Conservation (phyloP, 2,329 filamentous ascomycete genomes). For the Ilyonectria destructans region DNA sequence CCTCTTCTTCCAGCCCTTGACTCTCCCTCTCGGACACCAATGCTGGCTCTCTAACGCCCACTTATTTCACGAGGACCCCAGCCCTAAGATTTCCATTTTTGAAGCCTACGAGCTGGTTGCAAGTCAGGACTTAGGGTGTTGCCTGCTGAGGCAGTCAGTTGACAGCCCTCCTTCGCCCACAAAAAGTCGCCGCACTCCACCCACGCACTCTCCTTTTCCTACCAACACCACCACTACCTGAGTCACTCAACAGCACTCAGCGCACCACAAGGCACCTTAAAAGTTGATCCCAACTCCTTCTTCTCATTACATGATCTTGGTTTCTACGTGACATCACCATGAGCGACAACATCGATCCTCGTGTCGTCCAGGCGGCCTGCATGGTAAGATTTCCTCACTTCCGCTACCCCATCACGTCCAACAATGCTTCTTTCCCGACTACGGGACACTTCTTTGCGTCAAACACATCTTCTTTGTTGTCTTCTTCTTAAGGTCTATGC, state of each 20-base stretch:
- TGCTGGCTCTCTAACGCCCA: neutral
- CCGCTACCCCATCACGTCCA: neutral
- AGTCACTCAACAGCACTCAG: neutral
- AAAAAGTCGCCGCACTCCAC: neutral
- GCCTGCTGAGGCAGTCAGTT: neutral
- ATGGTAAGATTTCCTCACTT: constrained; percentile 39
- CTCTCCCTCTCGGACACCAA: neutral
- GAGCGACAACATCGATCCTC: constrained; percentile 33
- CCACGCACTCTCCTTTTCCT: constrained; percentile 15
- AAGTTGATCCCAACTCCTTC: neutral
- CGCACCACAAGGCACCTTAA: no score
- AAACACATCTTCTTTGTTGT: no score
- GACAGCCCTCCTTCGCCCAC: constrained; percentile 3
- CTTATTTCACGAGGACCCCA: neutral
- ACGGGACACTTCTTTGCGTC: neutral
- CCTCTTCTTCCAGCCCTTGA: neutral
- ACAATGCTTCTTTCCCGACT: neutral
- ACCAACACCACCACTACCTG: constrained; percentile 1
- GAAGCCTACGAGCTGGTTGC: neutral
- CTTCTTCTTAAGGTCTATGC: neutral
- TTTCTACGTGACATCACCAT: constrained; percentile 25
- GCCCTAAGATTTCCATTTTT: neutral
- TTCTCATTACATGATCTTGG: neutral
- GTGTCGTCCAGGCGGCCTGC: constrained; percentile 25
- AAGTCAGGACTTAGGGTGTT: neutral